These are phyloP conservation scores for Septoria petroselini DNA, from an alignment of 2,329 filamentous ascomycete species.

Conservation along the genomic window DNA sequence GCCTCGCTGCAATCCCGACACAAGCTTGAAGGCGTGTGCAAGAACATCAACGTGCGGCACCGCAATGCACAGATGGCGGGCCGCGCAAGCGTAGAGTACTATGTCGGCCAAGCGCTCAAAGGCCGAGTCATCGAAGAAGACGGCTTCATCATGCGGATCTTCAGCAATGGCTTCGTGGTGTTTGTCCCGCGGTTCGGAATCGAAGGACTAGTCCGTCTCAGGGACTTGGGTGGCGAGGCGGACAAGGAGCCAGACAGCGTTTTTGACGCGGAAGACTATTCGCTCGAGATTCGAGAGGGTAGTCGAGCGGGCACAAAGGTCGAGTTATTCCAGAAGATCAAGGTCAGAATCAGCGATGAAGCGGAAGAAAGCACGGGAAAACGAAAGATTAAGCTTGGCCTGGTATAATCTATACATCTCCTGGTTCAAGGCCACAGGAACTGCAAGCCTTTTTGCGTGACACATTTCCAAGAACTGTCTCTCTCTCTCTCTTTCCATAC, in stretches of 20 bases:
- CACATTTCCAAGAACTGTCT: too few relatives aligned
- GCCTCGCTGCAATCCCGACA: conserved; percentile 74
- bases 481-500: too few relatives aligned
- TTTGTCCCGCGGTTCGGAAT: conserved; percentile 95
- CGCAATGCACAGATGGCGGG: conserved; percentile 96
- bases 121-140: conserved; percentile 74
- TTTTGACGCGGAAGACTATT: conserved; percentile 84
- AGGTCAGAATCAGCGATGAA: conserved; percentile 83
- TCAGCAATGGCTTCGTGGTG: conserved; percentile 95
- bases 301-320: conserved; percentile 51
- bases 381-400: conserved; percentile 74
- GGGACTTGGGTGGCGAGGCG: conserved; percentile 63
- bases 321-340: conserved; percentile 89
- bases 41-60: conserved; percentile 96
- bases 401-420: conserved; percentile 44
- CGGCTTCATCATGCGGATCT: conserved; percentile 94
- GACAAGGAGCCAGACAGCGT: conserved; percentile 71
- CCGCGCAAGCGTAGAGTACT: conserved; percentile 92
- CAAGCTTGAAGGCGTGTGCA: conserved; percentile 89
- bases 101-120: conserved; percentile 93
- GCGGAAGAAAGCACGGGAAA: conserved; percentile 96
- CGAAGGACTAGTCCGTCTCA: conserved; percentile 81
- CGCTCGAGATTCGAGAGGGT: conserved; percentile 58
- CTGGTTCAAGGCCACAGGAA: too few relatives aligned
- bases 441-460: too few relatives aligned